These are phyloP conservation scores for Coprinellus micaceus DNA, from an alignment of 768 basidiomycete species.

Conservation along the genomic window DNA sequence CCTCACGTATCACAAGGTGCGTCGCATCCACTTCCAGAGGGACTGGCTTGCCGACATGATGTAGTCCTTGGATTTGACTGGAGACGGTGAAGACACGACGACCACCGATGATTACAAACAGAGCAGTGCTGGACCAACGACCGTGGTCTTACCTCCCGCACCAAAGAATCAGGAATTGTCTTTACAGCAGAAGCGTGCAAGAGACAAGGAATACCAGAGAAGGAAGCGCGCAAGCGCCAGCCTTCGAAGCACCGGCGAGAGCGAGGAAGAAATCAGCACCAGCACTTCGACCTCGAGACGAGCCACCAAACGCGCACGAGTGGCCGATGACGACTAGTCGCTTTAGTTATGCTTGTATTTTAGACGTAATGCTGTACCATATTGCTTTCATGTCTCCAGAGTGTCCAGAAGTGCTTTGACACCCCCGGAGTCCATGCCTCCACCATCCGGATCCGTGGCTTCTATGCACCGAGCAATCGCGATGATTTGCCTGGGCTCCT, in stretches of 20 bases:
- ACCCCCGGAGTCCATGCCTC: constrained; percentile 51
- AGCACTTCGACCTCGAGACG: constrained; percentile 48
- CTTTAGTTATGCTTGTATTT: background rate
- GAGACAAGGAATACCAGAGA: constrained; percentile 81
- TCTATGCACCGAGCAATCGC: constrained; percentile 77
- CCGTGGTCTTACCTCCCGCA: constrained; percentile 74
- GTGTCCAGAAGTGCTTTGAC: constrained; percentile 21
- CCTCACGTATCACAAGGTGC: constrained; percentile 68
- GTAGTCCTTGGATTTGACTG: constrained; percentile 72
- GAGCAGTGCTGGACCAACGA: constrained; percentile 69
- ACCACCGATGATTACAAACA: constrained; percentile 68
- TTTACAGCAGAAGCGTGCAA: constrained; percentile 68
- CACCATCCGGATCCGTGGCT: constrained; percentile 72
- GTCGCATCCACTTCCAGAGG: constrained; percentile 6
- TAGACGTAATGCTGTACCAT: background rate
- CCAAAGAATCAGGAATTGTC: constrained; percentile 63
- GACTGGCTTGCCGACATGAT: constrained; percentile 3
- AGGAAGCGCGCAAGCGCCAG: constrained; percentile 67
- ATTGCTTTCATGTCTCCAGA: too few relatives aligned
- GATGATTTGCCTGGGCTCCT: constrained; percentile 70
- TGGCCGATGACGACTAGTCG: constrained; percentile 63
- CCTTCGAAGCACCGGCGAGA: constrained; percentile 64
- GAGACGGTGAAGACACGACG: constrained; percentile 61
- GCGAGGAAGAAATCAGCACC: constrained; percentile 66
- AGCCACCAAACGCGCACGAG: constrained; percentile 63